Percentiles rank a stretch among this genome's conserved stretches.
phyloP scores from a whole-genome alignment of 331 rosid species.

The Erythrophleum ivorense region DNA sequence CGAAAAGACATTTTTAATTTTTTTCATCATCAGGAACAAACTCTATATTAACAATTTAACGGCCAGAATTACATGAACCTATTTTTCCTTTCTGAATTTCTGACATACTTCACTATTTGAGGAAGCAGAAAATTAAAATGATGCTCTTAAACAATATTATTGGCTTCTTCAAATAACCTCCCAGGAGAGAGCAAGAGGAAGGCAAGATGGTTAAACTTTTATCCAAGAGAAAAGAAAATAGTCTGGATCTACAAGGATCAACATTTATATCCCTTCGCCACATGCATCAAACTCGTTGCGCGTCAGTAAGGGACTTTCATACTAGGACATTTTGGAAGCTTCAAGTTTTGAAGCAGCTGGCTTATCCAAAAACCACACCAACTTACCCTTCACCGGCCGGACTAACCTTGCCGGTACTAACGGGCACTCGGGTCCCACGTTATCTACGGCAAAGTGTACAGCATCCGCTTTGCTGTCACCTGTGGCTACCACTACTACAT shows the following conservation, averaged over 20 bases:
- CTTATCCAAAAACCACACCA: conserved; percentile 70
- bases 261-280: conserved; percentile 41
- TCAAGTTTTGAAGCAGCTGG: conserved; percentile 68
- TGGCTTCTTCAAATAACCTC: conserved; percentile 42
- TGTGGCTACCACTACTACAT: conserved; percentile 58
- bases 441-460: conserved; percentile 50
- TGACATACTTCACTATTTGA: background rate
- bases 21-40: background rate
- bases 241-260: conserved; percentile 28
- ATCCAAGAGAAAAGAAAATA: too few species aligned
- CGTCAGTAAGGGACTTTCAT: conserved; percentile 4
- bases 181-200: conserved; percentile 36
- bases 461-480: conserved; percentile 65
- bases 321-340: conserved; percentile 44
- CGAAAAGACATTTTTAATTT: background rate
- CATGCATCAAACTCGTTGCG: conserved; percentile 40
- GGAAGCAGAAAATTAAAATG: conserved; percentile 26
- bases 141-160: conserved; percentile 43
- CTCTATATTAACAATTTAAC: background rate
- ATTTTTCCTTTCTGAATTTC: background rate
- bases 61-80: background rate
- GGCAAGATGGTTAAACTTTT: conserved; percentile 10
- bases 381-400: conserved; percentile 60
- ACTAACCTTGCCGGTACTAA: conserved; percentile 58
- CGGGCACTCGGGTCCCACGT: conserved; percentile 46